Evolutionary conservation across 257 asterid genomes (phyloP).

Genomic region (Cordia subcordata): DNA sequence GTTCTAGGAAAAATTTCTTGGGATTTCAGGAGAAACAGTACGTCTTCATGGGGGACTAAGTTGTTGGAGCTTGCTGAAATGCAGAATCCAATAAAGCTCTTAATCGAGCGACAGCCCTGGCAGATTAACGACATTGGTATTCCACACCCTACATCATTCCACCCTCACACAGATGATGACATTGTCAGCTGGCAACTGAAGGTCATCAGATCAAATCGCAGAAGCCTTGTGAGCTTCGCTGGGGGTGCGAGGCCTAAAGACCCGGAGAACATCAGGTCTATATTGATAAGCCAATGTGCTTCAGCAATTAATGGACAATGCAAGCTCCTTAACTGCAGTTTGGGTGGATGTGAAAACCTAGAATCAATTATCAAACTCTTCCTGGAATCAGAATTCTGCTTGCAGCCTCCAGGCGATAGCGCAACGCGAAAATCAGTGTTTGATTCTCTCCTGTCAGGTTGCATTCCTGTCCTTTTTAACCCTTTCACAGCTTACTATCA

Average conservation of each 20-base stretch:
- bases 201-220: constrained; percentile 22
- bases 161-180: constrained; percentile 56
- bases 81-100: constrained; percentile 66
- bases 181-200: constrained; percentile 51
- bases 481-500: constrained; percentile 68
- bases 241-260: constrained; percentile 59
- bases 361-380: constrained; percentile 37
- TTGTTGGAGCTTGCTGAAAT: constrained; percentile 58
- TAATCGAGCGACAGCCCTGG: constrained; percentile 73
- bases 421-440: constrained; percentile 70
- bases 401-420: constrained; percentile 80
- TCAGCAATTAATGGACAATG: constrained; percentile 27
- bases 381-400: constrained; percentile 58
- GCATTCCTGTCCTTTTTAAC: constrained; percentile 62
- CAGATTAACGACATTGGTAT: constrained; percentile 49
- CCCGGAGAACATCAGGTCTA: constrained; percentile 37
- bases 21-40: constrained; percentile 55
- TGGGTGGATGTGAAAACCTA: constrained; percentile 42
- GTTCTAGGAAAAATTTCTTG: constrained; percentile 64
- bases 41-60: constrained; percentile 53
- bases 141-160: constrained; percentile 74
- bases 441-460: constrained; percentile 57
- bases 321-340: constrained; percentile 43
- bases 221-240: constrained; percentile 45
- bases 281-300: constrained; percentile 48